These are phyloP conservation scores for Trichoderma endophyticum DNA, from an alignment of 2,329 filamentous ascomycete genomes.

Conservation along the genomic window DNA sequence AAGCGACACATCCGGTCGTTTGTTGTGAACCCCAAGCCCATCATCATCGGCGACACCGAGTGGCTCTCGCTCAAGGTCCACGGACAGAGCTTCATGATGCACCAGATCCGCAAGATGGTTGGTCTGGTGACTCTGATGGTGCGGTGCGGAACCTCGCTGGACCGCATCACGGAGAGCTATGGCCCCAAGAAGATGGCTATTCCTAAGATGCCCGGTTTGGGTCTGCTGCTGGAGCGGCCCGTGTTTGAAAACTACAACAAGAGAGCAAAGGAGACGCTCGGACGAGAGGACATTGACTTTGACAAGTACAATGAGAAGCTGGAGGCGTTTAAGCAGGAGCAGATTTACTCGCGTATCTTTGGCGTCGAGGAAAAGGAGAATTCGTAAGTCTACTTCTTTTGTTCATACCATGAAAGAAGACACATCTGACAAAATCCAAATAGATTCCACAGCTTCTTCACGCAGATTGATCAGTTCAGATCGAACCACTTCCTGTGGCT, in stretches of 20 bases:
- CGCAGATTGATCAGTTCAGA: slow-evolving; percentile 73
- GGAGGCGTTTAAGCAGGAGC: slow-evolving; percentile 81
- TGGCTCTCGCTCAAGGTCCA: slow-evolving; percentile 96
- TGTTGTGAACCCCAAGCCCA: slow-evolving; percentile 68
- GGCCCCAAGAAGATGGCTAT: slow-evolving; percentile 72
- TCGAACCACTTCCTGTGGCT: slow-evolving; percentile 72
- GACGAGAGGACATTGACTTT: slow-evolving; percentile 72
- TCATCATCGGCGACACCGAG: slow-evolving; percentile 86
- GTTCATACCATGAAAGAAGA: not conserved
- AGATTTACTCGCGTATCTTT: slow-evolving; percentile 93
- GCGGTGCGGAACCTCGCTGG: slow-evolving; percentile 73
- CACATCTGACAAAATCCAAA: not conserved
- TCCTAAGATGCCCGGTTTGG: slow-evolving; percentile 88
- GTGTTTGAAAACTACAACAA: slow-evolving; percentile 89
- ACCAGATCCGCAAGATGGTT: slow-evolving; percentile 99
- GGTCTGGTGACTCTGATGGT: slow-evolving; percentile 84
- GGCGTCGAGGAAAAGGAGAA: slow-evolving; percentile 83
- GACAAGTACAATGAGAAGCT: slow-evolving; percentile 73
- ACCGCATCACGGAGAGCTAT: slow-evolving; percentile 73
- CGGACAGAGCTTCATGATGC: slow-evolving; percentile 99
- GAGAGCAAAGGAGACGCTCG: slow-evolving; percentile 61
- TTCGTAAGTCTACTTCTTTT: slow-evolving; percentile 57
- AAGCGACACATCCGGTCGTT: slow-evolving; percentile 94
- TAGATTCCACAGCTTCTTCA: slow-evolving; percentile 75
- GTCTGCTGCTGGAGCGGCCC: slow-evolving; percentile 82